Conservation (phyloP, 1,284 basidiomycete genomes). For the Sanghuangporus sanghuang region DNA sequence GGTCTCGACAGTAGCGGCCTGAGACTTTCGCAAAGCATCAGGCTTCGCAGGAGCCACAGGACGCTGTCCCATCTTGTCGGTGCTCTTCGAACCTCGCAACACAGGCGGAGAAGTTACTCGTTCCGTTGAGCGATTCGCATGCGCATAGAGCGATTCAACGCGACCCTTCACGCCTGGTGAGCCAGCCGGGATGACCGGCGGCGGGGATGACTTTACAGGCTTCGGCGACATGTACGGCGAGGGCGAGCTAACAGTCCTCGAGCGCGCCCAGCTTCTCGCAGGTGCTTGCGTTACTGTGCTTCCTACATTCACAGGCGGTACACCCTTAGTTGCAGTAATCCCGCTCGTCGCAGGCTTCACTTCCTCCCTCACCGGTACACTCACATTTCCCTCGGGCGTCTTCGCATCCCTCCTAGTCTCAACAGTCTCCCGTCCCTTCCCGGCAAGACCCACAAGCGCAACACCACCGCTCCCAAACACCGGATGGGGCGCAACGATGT, state of each 20-base stretch:
- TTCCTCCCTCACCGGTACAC: not conserved
- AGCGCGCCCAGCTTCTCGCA: slow-evolving; percentile 23
- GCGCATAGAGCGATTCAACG: slow-evolving; percentile 14
- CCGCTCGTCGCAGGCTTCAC: not conserved
- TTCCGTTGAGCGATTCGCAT: slow-evolving; percentile 6
- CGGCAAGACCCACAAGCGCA: slow-evolving; percentile 64
- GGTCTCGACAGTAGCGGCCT: not conserved
- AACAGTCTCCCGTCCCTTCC: slow-evolving; percentile 25
- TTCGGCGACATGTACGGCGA: slow-evolving; percentile 12
- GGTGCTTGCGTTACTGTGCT: slow-evolving; percentile 15
- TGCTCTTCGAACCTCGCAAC: slow-evolving; percentile 7
- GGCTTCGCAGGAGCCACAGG: slow-evolving; percentile 15
- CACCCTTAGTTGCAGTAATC: not conserved
- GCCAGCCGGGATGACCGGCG: slow-evolving; percentile 15
- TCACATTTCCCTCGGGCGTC: not conserved
- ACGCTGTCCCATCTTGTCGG: slow-evolving; percentile 6
- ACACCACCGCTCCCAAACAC: slow-evolving; percentile 67
- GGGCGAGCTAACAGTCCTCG: slow-evolving; percentile 34
- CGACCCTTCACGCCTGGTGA: slow-evolving; percentile 11
- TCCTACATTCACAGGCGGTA: slow-evolving; percentile 10
- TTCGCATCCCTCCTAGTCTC: not conserved
- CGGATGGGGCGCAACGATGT: slow-evolving; percentile 54
- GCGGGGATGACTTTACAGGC: slow-evolving; percentile 12
- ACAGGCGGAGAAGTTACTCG: not conserved
- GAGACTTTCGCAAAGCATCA: slow-evolving; percentile 12